Evolutionary conservation across 179 eudicot genomes (phyloP), one percentile per base, ranked within the genome.

Genomic region (Heliamphora pulchella): DNA sequence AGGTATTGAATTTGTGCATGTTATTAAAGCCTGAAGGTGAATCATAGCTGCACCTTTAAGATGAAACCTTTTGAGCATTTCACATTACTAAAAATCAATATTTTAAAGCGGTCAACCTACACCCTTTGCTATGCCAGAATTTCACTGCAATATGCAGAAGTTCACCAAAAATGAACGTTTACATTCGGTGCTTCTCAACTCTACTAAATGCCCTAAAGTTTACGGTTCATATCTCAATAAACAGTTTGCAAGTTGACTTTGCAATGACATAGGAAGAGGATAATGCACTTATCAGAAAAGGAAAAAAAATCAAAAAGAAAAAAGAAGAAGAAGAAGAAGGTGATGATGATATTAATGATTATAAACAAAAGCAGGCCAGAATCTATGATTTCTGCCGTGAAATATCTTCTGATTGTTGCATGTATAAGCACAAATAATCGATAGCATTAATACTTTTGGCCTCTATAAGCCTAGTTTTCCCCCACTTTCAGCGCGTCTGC

Each of bases 331-430:
- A 20, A 5, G 11, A 46, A 17, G 31, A 31, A 31, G 31, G 31
- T 31, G 31, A 31, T 31, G 31, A 31, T 31, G 31, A 31, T 31
- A 31, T 31, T 31, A 31, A 31, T 31, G 31, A 31, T 31, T 31
- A 15, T n/a, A 70, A 70, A 70, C 31, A 57, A 5, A 9, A 13
- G 39, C 31, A 31, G 47, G 13, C 2, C 71, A 67, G 48, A 67
- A 17, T 70, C 53, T 46, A 22, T 9, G 9, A 6, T 9, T 9
- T 17, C 53, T 15, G 31, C 53, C 7, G 31, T 69, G 53, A 46
- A 46, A 61, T 76, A n/a, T 61, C 67, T 17, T 58, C 43, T n/a
- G 7, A 43, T 20, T 76, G 55, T 44, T 63, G 79, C 51, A 61
- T 2, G 4, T 55, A 68, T 76, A 73, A 50, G 61, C 41, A 73